Percentiles rank a stretch among this genome's conserved stretches.
Evolutionary conservation across 83 land plant species (phyloP).

Genomic region (Picea abies): DNA sequence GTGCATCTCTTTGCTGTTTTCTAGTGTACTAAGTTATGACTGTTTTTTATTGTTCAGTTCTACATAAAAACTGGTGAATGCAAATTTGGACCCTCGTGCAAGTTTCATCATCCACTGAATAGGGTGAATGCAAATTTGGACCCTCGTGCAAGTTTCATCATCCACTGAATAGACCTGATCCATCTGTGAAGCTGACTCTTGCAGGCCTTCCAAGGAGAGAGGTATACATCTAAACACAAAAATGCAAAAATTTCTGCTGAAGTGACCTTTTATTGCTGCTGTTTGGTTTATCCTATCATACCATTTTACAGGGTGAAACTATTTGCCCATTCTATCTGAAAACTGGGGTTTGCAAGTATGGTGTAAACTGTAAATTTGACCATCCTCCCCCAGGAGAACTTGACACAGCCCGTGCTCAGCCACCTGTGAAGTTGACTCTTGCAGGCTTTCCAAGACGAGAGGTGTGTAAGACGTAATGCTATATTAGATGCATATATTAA

Average conservation of each 20-base stretch:
- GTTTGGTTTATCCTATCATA: background rate
- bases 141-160: constrained; percentile 82
- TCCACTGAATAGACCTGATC: constrained; percentile 56
- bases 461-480: constrained; percentile 33
- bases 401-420: constrained; percentile 23
- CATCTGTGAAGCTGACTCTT: constrained; percentile 21
- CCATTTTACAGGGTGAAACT: constrained; percentile 48
- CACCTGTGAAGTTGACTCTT: constrained; percentile 73
- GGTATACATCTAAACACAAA: constrained; percentile 37
- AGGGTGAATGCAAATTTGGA: constrained; percentile 85
- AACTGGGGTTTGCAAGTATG: constrained; percentile 84
- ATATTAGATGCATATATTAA: background rate
- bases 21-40: background rate
- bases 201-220: constrained; percentile 84
- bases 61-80: constrained; percentile 92
- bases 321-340: constrained; percentile 79
- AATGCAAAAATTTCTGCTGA: background rate
- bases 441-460: constrained; percentile 93
- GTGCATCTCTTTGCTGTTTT: background rate
- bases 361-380: constrained; percentile 76
- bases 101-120: constrained; percentile 78
- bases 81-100: constrained; percentile 79
- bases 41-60: constrained; percentile 35
- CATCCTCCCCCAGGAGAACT: constrained; percentile 90
- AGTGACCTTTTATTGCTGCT: background rate